These are phyloP conservation scores for Noccaea bulbosa DNA, from an alignment of 345 rosid species.

Conservation along the genomic window DNA sequence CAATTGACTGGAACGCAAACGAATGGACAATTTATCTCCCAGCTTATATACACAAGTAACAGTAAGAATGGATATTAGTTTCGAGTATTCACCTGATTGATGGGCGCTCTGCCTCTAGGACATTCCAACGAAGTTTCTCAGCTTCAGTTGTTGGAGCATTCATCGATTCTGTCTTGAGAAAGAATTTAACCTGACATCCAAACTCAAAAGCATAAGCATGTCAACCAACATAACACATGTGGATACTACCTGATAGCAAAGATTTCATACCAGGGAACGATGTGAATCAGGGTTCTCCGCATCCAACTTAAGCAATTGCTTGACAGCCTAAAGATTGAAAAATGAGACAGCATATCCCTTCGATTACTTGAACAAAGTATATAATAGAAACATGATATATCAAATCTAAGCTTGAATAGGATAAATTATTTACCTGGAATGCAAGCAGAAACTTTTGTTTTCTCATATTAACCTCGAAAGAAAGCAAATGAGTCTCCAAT, in stretches of 20 bases:
- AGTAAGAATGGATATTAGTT: constrained; percentile 8
- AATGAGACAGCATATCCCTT: not conserved
- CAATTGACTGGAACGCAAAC: constrained; percentile 62
- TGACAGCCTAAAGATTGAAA: constrained; percentile 65
- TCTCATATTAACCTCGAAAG: constrained; percentile 96
- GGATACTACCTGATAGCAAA: not conserved
- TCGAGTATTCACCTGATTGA: constrained; percentile 64
- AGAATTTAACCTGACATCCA: constrained; percentile 74
- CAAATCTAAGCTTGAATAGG: not conserved
- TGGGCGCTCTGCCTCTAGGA: constrained; percentile 88
- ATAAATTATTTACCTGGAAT: constrained; percentile 66
- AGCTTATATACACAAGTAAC: constrained; percentile 9
- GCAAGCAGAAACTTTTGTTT: constrained; percentile 90
- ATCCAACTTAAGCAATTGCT: constrained; percentile 81
- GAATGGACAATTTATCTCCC: constrained; percentile 21
- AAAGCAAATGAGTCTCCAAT: constrained; percentile 90
- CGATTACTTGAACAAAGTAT: constrained; percentile 15
- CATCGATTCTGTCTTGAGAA: constrained; percentile 67
- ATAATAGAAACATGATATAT: constrained; percentile 2
- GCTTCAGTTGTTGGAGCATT: constrained; percentile 66
- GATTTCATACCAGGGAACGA: constrained; percentile 73
- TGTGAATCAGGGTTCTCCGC: constrained; percentile 90
- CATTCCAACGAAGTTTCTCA: constrained; percentile 87
- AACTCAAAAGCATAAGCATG: constrained; percentile 22
- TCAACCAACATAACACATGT: constrained; percentile 9